Evolutionary conservation across 2,329 filamentous ascomycete species (phyloP).

Genomic region (Torrubiella hemipterigena): DNA sequence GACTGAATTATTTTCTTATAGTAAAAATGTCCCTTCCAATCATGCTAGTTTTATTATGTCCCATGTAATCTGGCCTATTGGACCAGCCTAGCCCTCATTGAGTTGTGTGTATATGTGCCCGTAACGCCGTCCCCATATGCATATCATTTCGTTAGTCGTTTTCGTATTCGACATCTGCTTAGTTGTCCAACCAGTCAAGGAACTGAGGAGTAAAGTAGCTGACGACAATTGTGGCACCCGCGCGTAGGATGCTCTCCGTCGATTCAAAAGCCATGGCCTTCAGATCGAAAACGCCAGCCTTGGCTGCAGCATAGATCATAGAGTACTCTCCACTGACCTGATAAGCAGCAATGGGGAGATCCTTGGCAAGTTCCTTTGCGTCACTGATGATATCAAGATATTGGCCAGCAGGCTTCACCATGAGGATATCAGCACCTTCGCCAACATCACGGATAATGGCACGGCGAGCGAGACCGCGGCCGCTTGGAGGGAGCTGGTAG

Average conservation of each 20-base stretch:
- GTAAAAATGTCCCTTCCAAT: too few species aligned
- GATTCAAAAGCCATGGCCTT: conserved; percentile 92
- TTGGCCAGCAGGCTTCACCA: conserved; percentile 95
- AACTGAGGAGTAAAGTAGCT: conserved; percentile 88
- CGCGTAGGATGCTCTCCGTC: conserved; percentile 83
- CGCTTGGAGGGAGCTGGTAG: conserved; percentile 91
- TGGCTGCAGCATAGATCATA: conserved; percentile 93
- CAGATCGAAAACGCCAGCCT: conserved; percentile 91
- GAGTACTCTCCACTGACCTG: conserved; percentile 96
- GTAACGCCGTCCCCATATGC: too few species aligned
- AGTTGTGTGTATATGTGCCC: too few species aligned
- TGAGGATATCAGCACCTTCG: conserved; percentile 95
- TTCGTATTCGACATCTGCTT: conserved; percentile 8
- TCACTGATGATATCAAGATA: conserved; percentile 97
- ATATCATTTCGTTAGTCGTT: too few species aligned
- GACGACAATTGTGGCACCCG: conserved; percentile 85
- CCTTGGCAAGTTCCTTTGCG: conserved; percentile 84
- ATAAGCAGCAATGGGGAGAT: conserved; percentile 89
- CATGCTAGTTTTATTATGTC: too few species aligned
- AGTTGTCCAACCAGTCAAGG: conserved; percentile 52
- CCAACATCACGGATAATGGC: conserved; percentile 83
- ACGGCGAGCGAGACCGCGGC: conserved; percentile 78
- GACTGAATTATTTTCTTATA: too few species aligned
- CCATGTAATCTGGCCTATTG: too few species aligned
- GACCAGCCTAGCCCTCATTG: too few species aligned